A percentile compares a stretch with the other conserved stretches of the same genome.
phyloP scores from a whole-genome alignment of 2,329 filamentous ascomycete species.

The Venturia asperata region DNA sequence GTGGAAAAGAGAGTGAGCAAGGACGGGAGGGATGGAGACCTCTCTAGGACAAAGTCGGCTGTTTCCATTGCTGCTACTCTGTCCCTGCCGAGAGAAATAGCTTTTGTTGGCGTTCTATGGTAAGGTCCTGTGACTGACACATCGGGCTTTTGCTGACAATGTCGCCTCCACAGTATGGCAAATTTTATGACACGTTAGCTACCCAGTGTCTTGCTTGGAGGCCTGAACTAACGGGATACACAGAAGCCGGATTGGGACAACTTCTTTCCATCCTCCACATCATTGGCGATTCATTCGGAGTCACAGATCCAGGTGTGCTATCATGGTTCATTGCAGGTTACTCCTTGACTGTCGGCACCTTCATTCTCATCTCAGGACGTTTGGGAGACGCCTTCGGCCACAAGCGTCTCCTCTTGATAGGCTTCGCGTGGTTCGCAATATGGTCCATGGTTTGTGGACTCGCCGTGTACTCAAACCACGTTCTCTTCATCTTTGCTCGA shows the following conservation, averaged over 20 bases:
- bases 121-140: too few species aligned
- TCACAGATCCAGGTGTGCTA: conserved; percentile 35
- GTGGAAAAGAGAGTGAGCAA: neutral
- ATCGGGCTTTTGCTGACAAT: too few species aligned
- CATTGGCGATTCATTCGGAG: conserved; percentile 37
- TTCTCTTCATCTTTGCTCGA: conserved; percentile 34
- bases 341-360: conserved; percentile 43
- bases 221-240: conserved; percentile 1
- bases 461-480: conserved; percentile 34
- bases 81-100: conserved; percentile 21
- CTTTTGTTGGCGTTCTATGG: conserved; percentile 26
- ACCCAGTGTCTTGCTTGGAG: conserved; percentile 30
- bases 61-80: conserved; percentile 17
- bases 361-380: conserved; percentile 44
- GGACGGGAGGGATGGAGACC: neutral
- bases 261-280: conserved; percentile 36
- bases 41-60: conserved; percentile 14
- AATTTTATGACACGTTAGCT: conserved; percentile 37
- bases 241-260: conserved; percentile 32
- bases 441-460: conserved; percentile 43
- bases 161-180: conserved; percentile 19
- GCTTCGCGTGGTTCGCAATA: conserved; percentile 44
- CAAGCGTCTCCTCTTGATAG: conserved; percentile 43
- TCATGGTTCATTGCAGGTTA: conserved; percentile 45
- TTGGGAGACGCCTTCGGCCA: conserved; percentile 46